Conservation (phyloP, 2,329 filamentous ascomycete genomes). For the Scedosporium minutisporum region DNA sequence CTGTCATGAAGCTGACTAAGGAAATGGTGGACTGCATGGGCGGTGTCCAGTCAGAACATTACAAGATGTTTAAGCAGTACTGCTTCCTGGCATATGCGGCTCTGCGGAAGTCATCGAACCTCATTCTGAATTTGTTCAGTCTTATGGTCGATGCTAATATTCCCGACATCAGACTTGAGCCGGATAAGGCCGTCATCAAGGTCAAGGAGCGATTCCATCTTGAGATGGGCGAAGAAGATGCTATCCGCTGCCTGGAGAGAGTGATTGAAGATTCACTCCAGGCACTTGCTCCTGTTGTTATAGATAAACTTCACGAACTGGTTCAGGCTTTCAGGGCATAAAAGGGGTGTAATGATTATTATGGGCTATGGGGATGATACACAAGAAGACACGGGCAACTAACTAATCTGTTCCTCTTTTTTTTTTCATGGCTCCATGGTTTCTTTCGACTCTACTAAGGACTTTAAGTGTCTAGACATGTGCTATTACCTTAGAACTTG, state of each 20-base stretch:
- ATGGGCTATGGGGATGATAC: background rate
- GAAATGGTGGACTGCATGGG: constrained; percentile 99
- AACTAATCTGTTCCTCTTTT: background rate
- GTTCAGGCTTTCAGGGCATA: constrained; percentile 83
- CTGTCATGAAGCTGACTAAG: constrained; percentile 90
- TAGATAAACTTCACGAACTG: constrained; percentile 89
- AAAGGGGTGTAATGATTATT: background rate
- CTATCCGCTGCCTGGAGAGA: constrained; percentile 75
- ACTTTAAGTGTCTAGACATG: background rate
- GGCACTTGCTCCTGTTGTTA: constrained; percentile 84
- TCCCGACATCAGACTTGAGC: constrained; percentile 84
- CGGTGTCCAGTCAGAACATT: constrained; percentile 69
- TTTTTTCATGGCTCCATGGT: background rate
- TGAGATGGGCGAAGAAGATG: constrained; percentile 85
- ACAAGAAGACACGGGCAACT: background rate
- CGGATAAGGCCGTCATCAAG: constrained; percentile 88
- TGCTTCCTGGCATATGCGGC: constrained; percentile 93
- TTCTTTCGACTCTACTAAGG: background rate
- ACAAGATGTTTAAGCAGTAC: constrained; percentile 85
- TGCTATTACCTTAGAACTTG: background rate
- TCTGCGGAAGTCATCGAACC: constrained; percentile 75
- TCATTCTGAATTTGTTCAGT: constrained; percentile 91
- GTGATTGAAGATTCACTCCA: constrained; percentile 86
- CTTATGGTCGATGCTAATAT: constrained; percentile 98
- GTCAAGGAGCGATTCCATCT: constrained; percentile 91